Base-by-base conservation (phyloP, 1,284 basidiomycete species). In the Volvariella volvacea region DNA sequence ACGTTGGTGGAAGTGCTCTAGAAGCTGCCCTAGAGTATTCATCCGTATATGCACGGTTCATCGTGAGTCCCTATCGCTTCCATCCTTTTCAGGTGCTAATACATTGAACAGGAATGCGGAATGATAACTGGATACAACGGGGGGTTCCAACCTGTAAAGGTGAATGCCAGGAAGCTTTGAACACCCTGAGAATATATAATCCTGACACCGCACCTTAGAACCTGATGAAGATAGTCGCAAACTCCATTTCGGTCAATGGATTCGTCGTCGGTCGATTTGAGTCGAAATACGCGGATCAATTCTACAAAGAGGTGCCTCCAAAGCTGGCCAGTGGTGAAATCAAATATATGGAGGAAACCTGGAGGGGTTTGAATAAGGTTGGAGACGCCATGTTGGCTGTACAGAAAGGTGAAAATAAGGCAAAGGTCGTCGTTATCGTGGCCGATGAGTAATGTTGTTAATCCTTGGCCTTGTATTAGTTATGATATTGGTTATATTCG, bases 271-370 rank as follows among this genome's bases (percentile, higher is more conserved):
- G 55, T 38, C 64, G 69, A 42, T 59, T 73, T 14, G 45, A 57
- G 6, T 42, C 49, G 19, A 68, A 71, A 53, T 70, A 71, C 55
- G 43, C 38, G 1, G 56, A 61, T 0, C 63, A 64, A 25, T 80
- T 79, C 60, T 77, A 78, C 56, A 59, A 61, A 4, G 70, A 73
- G 39, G 59, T 88, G 31, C 69, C 74, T 0, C 57, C 64, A 25
- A 68, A 73, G 49, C 57, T 83, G 38, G 69, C 70, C 3, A 65
- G 68, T 25, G 83, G 83, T 9, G 69, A 79, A 59, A 55, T 88
- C 50, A 76, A 80, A 59, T 74, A 77, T 54, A 64, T 65, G 9
- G 83, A 84, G 52, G 68, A 81, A 31, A 50, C 78, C 1, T 67
- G 59, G 17, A 59, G 68, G 0, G 75, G 78, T 0, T 55, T 86